Conservation (phyloP, 495 filamentous ascomycete species). For the Annulohypoxylon bovei region DNA sequence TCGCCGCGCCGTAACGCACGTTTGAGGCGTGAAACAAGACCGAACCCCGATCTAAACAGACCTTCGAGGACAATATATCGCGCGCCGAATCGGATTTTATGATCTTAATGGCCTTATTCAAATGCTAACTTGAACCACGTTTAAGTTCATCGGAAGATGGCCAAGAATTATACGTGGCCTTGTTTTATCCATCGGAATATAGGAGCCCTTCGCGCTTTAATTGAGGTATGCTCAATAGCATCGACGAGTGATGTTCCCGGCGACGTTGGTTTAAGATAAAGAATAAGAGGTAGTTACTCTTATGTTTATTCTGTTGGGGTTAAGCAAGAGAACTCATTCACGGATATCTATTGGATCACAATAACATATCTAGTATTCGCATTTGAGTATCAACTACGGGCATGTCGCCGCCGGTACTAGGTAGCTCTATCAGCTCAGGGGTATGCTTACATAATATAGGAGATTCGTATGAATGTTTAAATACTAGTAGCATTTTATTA, state of each 20-base stretch:
- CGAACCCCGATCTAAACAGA: no score
- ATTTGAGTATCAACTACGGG: no score
- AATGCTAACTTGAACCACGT: background rate
- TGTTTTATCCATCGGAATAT: background rate
- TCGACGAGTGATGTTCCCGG: no score
- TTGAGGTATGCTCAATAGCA: background rate
- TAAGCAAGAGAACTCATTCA: no score
- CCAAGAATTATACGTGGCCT: background rate
- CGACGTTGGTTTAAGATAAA: no score
- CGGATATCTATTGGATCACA: background rate
- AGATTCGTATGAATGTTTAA: no score
- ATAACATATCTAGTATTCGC: no score
- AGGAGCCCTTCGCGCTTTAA: background rate
- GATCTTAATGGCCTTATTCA: background rate
- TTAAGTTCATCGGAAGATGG: background rate
- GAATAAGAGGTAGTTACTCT: background rate
- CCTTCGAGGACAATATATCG: background rate
- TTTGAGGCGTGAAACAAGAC: constrained; percentile 1
- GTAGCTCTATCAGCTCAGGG: no score
- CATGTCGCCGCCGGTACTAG: no score
- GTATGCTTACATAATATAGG: no score
- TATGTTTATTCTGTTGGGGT: background rate
- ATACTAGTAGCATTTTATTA: no score
- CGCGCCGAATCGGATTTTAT: background rate
- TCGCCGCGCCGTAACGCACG: background rate